Percentiles rank a stretch among this genome's conserved stretches.
phyloP scores from a whole-genome alignment of 2,329 filamentous ascomycete genomes.

The Fusarium oligoseptatum region DNA sequence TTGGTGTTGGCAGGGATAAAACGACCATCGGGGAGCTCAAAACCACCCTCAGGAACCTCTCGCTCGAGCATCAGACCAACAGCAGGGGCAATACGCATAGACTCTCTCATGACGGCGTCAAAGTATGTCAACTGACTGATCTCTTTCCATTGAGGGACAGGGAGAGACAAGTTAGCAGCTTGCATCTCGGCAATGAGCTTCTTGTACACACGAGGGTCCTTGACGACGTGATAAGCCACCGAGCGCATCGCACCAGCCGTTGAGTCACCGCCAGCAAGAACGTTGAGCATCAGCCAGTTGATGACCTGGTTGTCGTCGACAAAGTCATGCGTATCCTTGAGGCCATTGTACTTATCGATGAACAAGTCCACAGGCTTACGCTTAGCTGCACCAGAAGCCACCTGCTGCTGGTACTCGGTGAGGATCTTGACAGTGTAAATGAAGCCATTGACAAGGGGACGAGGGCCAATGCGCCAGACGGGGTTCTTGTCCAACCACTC shows the following conservation, averaged over 20 bases:
- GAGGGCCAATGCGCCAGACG: constrained; percentile 16
- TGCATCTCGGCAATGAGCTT: constrained; percentile 35
- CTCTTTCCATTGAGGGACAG: constrained; percentile 35
- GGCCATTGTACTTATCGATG: constrained; percentile 33
- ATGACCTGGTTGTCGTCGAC: constrained; percentile 36
- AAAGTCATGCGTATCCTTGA: constrained; percentile 35
- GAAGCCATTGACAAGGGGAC: constrained; percentile 19
- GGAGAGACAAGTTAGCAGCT: constrained; percentile 9
- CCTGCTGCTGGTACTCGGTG: constrained; percentile 34
- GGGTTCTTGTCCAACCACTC: constrained; percentile 43
- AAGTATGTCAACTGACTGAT: constrained; percentile 28
- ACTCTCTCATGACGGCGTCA: constrained; percentile 34
- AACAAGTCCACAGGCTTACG: constrained; percentile 38
- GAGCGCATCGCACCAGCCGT: constrained; percentile 38
- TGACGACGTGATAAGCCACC: constrained; percentile 30
- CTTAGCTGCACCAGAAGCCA: constrained; percentile 18
- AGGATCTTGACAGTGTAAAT: constrained; percentile 38
- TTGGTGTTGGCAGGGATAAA: constrained; percentile 28
- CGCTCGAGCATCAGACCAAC: constrained; percentile 31
- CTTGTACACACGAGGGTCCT: constrained; percentile 11
- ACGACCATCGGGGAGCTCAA: constrained; percentile 20
- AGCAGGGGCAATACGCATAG: constrained; percentile 25
- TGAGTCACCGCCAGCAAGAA: constrained; percentile 35
- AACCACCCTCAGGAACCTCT: constrained; percentile 24
- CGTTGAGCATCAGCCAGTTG: constrained; percentile 41